Conservation (phyloP, 164 flowering plant genomes). For the Amborella trichopoda region DNA sequence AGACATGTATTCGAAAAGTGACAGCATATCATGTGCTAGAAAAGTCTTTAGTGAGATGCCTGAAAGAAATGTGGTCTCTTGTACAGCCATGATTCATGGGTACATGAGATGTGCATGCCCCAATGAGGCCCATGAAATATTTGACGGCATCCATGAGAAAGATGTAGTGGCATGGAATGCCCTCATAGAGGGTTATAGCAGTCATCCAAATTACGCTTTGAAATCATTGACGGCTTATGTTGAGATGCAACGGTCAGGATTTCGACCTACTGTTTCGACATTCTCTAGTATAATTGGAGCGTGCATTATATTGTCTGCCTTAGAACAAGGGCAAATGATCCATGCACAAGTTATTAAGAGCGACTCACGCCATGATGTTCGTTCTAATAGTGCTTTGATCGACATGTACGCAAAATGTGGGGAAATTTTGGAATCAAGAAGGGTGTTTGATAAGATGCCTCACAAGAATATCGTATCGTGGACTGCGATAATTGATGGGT, state of each 20-base stretch:
- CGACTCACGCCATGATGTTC: constrained; percentile 24
- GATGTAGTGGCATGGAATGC: constrained; percentile 86
- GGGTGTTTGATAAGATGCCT: constrained; percentile 55
- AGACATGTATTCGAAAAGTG: constrained; percentile 62
- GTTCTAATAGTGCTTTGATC: constrained; percentile 73
- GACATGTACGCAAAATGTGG: constrained; percentile 95
- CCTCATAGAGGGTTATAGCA: constrained; percentile 92
- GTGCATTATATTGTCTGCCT: constrained; percentile 50
- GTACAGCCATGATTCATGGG: constrained; percentile 78
- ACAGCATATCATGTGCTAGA: constrained; percentile 54
- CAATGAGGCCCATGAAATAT: constrained; percentile 59
- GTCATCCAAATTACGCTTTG: constrained; percentile 38
- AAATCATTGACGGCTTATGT: constrained; percentile 46
- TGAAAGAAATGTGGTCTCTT: constrained; percentile 56
- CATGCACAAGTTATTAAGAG: constrained; percentile 61
- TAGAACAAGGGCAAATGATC: constrained; percentile 66
- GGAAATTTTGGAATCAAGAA: constrained; percentile 49
- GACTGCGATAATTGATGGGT: constrained; percentile 98
- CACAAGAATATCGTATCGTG: constrained; percentile 71
- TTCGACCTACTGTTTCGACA: constrained; percentile 59
- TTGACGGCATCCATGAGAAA: constrained; percentile 32
- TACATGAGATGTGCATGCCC: constrained; percentile 57
- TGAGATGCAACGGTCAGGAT: constrained; percentile 47
- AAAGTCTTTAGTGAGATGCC: constrained; percentile 52
- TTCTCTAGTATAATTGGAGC: constrained; percentile 84